Evolutionary conservation across 345 rosid species (phyloP).

Genomic region (Moricandia moricandioides): DNA sequence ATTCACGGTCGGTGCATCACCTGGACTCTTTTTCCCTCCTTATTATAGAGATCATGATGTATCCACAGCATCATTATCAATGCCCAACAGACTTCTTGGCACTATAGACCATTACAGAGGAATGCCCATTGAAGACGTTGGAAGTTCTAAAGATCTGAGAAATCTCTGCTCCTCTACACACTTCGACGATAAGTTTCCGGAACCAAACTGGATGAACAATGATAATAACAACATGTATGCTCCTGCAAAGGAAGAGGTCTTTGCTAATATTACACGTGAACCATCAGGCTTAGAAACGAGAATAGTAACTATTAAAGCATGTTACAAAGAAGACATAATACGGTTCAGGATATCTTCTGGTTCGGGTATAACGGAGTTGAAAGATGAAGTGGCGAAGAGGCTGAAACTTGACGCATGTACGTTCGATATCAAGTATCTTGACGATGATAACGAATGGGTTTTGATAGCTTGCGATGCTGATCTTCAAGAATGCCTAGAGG

Average conservation of each 20-base stretch:
- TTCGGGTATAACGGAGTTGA: slow-evolving; percentile 58
- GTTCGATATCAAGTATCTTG: slow-evolving; percentile 79
- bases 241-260: slow-evolving; percentile 25
- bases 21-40: slow-evolving; percentile 42
- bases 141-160: slow-evolving; percentile 82
- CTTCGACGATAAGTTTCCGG: slow-evolving; percentile 50
- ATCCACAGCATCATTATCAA: slow-evolving; percentile 42
- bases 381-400: slow-evolving; percentile 84
- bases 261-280: slow-evolving; percentile 24
- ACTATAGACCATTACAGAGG: slow-evolving; percentile 50
- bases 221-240: slow-evolving; percentile 28
- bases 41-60: slow-evolving; percentile 37
- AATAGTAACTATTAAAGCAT: slow-evolving; percentile 68
- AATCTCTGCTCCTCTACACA: slow-evolving; percentile 60
- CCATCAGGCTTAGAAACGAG: slow-evolving; percentile 44
- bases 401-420: slow-evolving; percentile 72
- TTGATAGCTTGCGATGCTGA: slow-evolving; percentile 85
- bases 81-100: slow-evolving; percentile 49
- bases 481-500: slow-evolving; percentile 76
- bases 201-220: slow-evolving; percentile 48
- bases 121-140: slow-evolving; percentile 67
- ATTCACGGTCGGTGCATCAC: slow-evolving; percentile 38
- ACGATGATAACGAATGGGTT: slow-evolving; percentile 87
- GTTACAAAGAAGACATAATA: slow-evolving; percentile 75
- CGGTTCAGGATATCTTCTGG: slow-evolving; percentile 61